Base-by-base conservation (phyloP, 768 basidiomycete species). In the Lyophyllum decastes region DNA sequence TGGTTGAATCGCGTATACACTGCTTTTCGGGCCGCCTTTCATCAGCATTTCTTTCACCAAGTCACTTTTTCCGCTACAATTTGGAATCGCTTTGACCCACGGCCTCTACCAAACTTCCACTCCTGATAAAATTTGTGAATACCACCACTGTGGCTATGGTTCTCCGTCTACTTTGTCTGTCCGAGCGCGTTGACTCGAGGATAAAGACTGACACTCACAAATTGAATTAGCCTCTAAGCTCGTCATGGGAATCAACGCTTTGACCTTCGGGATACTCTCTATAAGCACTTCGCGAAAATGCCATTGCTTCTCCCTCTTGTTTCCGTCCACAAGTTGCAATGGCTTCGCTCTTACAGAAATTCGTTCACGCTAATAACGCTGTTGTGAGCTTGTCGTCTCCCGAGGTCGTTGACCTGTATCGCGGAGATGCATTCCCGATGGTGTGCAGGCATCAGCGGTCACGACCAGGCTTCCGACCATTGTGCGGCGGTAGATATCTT, bases 271-370 rank as follows among this genome's bases (percentile, higher is more conserved):
- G 49, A 14, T 22, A 33, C n/a, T 44, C 12, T 30, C 17, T 50
- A 56, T 56, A 56, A 56, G 16, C 26, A 10, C 9, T 16, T 11
- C 40, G 47, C 49, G 26, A 56, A 43, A 30, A 56, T 45, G 22
- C 50, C 22, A 41, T 46, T 55, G 38, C 19, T 27, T 24, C 6
- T 17, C 14, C 45, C n/a, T n/a, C n/a, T n/a, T n/a, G n/a, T n/a
- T 26, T 11, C n/a, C 33, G 35, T 16, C 21, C 17, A 30, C 27
- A 8, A 11, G 11, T 21, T n/a, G 21, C 19, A 14, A 56, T 56
- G 55, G 19, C 38, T n/a, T 43, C 48, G 12, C 49, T 56, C n/a
- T 33, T 47, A 16, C 48, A 43, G 38, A 16, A 50, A 26, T 12
- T 47, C 19, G 17, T 26, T 38, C 27, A n/a, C 34, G 43, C 48